Evolutionary conservation across 2,329 filamentous ascomycete species (phyloP).

Genomic region (Neofusicoccum sp.): DNA sequence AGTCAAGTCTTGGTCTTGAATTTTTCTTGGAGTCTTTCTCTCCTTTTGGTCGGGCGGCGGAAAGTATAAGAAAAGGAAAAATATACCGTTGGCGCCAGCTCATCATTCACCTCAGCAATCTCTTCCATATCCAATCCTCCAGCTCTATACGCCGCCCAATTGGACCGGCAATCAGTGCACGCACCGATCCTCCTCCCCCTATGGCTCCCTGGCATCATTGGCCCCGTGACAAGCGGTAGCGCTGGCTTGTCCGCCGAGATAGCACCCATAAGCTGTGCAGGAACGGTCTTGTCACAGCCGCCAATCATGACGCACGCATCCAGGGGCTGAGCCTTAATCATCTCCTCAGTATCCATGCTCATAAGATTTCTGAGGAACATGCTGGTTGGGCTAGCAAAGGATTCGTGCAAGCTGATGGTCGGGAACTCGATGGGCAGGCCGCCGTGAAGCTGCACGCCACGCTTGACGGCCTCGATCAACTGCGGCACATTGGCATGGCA

Average conservation of each 20-base stretch:
- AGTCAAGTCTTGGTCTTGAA: not conserved
- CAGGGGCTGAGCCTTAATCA: constrained; percentile 71
- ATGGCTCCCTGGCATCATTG: constrained; percentile 74
- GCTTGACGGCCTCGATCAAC: constrained; percentile 69
- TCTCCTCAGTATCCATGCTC: constrained; percentile 81
- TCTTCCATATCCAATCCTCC: constrained; percentile 71
- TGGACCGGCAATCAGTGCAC: constrained; percentile 74
- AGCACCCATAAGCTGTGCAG: constrained; percentile 74
- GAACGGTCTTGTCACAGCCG: constrained; percentile 74
- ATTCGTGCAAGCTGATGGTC: constrained; percentile 72
- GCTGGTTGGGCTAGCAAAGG: constrained; percentile 70
- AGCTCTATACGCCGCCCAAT: constrained; percentile 70
- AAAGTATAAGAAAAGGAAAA: not conserved
- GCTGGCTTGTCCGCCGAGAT: constrained; percentile 75
- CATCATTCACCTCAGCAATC: constrained; percentile 70
- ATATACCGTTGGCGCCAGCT: constrained; percentile 69
- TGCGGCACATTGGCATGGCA: constrained; percentile 74
- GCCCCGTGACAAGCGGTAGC: constrained; percentile 69
- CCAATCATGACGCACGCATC: constrained; percentile 70
- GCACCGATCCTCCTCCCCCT: constrained; percentile 67
- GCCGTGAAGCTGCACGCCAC: constrained; percentile 67
- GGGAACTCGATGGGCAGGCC: constrained; percentile 73
- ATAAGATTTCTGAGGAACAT: constrained; percentile 76
- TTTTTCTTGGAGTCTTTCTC: not conserved
- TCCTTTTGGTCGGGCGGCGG: not conserved